Evolutionary conservation across 2,329 filamentous ascomycete species (phyloP).

Genomic region (Alternaria ethzedia): DNA sequence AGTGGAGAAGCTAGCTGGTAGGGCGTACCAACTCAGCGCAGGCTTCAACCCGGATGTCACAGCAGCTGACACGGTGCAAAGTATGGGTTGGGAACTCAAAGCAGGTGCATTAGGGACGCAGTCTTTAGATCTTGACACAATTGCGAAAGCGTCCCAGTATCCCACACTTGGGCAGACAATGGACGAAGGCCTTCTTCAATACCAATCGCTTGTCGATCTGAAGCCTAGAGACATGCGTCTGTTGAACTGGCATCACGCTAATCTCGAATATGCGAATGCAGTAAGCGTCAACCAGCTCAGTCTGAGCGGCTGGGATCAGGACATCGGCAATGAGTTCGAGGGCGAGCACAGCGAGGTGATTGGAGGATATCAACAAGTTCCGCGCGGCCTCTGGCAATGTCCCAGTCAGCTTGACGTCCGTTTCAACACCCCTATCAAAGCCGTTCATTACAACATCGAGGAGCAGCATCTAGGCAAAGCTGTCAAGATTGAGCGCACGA

Average conservation of each 20-base stretch:
- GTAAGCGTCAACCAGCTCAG: constrained; percentile 86
- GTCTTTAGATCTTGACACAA: constrained; percentile 73
- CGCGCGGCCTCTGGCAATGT: constrained; percentile 80
- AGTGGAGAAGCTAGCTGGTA: constrained; percentile 70
- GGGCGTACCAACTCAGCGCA: constrained; percentile 70
- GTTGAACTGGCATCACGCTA: constrained; percentile 98
- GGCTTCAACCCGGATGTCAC: constrained; percentile 72
- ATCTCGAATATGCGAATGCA: constrained; percentile 96
- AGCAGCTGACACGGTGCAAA: constrained; percentile 76
- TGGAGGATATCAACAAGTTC: constrained; percentile 91
- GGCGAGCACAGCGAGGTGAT: constrained; percentile 92
- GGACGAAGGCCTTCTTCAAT: constrained; percentile 89
- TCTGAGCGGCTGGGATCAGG: constrained; percentile 92
- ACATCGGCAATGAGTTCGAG: constrained; percentile 97
- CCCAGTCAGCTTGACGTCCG: constrained; percentile 79
- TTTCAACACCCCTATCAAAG: constrained; percentile 74
- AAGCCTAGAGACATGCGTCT: constrained; percentile 86
- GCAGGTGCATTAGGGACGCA: constrained; percentile 65
- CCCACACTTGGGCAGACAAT: constrained; percentile 90
- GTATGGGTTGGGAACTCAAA: constrained; percentile 83
- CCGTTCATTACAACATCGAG: constrained; percentile 66
- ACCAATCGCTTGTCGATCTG: constrained; percentile 80
- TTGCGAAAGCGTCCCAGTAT: constrained; percentile 64
- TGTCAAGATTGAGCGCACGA: constrained; percentile 66
- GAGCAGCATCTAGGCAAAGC: constrained; percentile 27